Conservation (phyloP, 2,329 filamentous ascomycete species). For the Nemania sp. region DNA sequence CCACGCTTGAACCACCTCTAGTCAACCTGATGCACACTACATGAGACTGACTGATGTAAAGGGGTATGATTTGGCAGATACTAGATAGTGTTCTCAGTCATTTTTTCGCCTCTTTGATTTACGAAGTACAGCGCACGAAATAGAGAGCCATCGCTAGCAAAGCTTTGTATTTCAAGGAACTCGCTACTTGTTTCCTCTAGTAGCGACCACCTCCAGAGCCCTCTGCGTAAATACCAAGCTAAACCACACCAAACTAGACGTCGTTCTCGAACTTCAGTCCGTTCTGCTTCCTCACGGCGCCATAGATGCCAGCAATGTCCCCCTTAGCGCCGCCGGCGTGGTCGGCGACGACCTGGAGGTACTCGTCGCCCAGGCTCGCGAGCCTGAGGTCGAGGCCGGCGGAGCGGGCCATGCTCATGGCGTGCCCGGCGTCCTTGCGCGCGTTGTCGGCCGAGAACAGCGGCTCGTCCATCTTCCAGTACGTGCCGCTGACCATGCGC, state of each 20-base stretch:
- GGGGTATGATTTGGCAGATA: too few relatives aligned
- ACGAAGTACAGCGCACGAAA: not conserved
- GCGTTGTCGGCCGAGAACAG: slow-evolving; percentile 83
- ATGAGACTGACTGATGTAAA: too few relatives aligned
- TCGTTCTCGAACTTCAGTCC: slow-evolving; percentile 76
- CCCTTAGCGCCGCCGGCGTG: slow-evolving; percentile 68
- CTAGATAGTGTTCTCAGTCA: too few relatives aligned
- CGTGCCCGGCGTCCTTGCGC: slow-evolving; percentile 80
- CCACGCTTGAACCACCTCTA: too few relatives aligned
- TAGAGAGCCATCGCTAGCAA: not conserved
- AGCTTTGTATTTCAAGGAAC: too few relatives aligned
- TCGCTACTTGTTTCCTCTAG: too few relatives aligned
- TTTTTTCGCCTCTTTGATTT: too few relatives aligned
- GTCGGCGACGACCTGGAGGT: slow-evolving; percentile 71
- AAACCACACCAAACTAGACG: slow-evolving; percentile 30
- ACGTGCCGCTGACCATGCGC: slow-evolving; percentile 76
- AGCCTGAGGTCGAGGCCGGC: slow-evolving; percentile 67
- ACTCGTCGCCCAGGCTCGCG: slow-evolving; percentile 68
- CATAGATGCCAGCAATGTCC: slow-evolving; percentile 84
- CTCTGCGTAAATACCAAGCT: too few relatives aligned
- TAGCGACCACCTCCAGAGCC: too few relatives aligned
- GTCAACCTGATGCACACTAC: too few relatives aligned
- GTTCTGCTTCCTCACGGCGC: slow-evolving; percentile 73
- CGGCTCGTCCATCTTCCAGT: slow-evolving; percentile 76
- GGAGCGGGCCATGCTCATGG: slow-evolving; percentile 65